Evolutionary conservation across 2,329 filamentous ascomycete species (phyloP), one percentile per base, ranked within the genome.

Genomic region (Aspergillus sp.): DNA sequence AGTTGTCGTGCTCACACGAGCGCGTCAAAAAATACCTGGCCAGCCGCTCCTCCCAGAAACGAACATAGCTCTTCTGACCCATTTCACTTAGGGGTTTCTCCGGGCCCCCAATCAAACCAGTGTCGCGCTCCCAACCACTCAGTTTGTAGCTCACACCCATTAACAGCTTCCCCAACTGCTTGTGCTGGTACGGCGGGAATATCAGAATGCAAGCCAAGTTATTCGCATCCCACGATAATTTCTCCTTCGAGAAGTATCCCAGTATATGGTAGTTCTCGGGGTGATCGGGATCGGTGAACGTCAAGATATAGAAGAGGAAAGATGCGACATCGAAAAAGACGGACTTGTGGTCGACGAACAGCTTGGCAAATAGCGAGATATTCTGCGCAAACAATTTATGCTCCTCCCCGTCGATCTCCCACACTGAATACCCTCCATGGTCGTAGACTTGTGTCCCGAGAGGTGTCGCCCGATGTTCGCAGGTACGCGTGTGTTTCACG

Each of bases 231-330:
- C 93, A 98, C 3, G 89, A 95, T 76, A 96, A 86, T 67, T 97
- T 97, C 69, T 98, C 93, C 66, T 98, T 97, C 54, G 88, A 94
- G 74, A 97, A 98, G 77, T 97, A 97, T n/a, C 93, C 93, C 1
- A 91, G 81, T 25, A 96, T 84, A 61, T 85, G 82, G 57, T 69
- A 61, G 49, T 62, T 57, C 43, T 65, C 49, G 43, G 65, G 55
- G 61, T 73, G 62, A 3, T 60, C 43, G 0, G 76, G 76, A 57
- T 80, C 74, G 7, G 83, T 86, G 62, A 90, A 86, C 41, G 93
- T 86, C 46, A 97, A 82, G 4, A 95, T 80, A 66, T 95, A 97
- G 75, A 95, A 98, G 57, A 95, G 84, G 72, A 98, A 98, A 45
- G 87, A 88, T 4, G 84, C 83, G 41, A 96, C 90, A 63, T 98